A percentile compares a stretch with the other conserved stretches of the same genome.
Evolutionary conservation across 2,329 filamentous ascomycete genomes (phyloP).

Genomic region (Xylaria sp.): DNA sequence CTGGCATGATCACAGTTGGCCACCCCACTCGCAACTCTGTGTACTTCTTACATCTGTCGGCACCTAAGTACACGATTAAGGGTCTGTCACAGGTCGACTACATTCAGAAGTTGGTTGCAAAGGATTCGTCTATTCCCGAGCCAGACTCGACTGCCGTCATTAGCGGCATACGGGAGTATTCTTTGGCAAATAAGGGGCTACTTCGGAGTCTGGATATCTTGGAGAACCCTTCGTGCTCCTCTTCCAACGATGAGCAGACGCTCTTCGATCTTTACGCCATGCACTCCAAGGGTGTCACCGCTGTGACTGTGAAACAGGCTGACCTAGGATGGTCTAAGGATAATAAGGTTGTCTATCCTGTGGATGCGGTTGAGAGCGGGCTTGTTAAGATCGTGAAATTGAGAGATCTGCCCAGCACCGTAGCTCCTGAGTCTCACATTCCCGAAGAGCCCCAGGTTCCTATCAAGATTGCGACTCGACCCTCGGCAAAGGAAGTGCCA

Average conservation of each 20-base stretch:
- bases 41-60: constrained; percentile 93
- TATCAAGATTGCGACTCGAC: constrained; percentile 25
- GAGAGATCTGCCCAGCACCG: constrained; percentile 44
- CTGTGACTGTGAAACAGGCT: constrained; percentile 75
- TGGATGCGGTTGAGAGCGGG: constrained; percentile 70
- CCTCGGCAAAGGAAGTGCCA: constrained; percentile 28
- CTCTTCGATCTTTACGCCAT: constrained; percentile 95
- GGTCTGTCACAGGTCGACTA: constrained; percentile 83
- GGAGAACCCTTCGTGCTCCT: constrained; percentile 59
- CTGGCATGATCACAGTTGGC: constrained; percentile 89
- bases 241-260: constrained; percentile 62
- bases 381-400: constrained; percentile 71
- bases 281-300: constrained; percentile 96
- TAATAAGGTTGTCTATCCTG: constrained; percentile 75
- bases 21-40: constrained; percentile 96
- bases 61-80: constrained; percentile 82
- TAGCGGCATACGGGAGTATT: constrained; percentile 93
- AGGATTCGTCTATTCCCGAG: constrained; percentile 68
- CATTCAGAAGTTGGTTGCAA: constrained; percentile 68
- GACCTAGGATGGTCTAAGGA: constrained; percentile 90
- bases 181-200: constrained; percentile 77
- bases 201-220: constrained; percentile 89
- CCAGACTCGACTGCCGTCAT: constrained; percentile 96
- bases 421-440: constrained; percentile 42
- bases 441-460: constrained; percentile 37